Evolutionary conservation across 1,284 basidiomycete genomes (phyloP).

Genomic region (Papiliotrema flavescens): DNA sequence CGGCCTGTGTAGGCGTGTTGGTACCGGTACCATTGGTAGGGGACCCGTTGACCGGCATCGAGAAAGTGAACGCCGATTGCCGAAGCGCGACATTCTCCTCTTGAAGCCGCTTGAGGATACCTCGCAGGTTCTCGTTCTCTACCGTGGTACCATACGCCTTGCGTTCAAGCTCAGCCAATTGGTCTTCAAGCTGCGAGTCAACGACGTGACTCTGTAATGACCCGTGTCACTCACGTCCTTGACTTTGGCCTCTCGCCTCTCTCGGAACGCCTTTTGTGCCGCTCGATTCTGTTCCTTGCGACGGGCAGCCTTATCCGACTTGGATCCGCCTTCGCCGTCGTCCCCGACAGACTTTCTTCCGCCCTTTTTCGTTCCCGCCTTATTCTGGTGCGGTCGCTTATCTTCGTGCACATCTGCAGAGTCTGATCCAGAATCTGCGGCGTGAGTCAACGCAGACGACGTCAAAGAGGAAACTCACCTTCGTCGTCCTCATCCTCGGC

Average conservation of each 20-base stretch:
- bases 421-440: slow-evolving; percentile 33
- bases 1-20: not conserved
- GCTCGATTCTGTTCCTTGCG: slow-evolving; percentile 51
- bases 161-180: slow-evolving; percentile 45
- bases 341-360: slow-evolving; percentile 27
- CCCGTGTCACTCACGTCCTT: slow-evolving; percentile 38
- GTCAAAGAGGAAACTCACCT: slow-evolving; percentile 15
- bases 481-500: slow-evolving; percentile 35
- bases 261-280: slow-evolving; percentile 51
- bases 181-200: slow-evolving; percentile 44
- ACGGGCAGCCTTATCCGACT: slow-evolving; percentile 38
- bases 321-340: slow-evolving; percentile 14
- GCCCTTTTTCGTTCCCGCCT: slow-evolving; percentile 21
- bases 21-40: slow-evolving; percentile 5
- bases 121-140: slow-evolving; percentile 49
- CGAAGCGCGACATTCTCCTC: slow-evolving; percentile 49
- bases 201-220: not conserved
- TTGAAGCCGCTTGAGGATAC: slow-evolving; percentile 45
- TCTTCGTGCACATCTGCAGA: slow-evolving; percentile 36
- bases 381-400: slow-evolving; percentile 31
- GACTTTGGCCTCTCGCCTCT: slow-evolving; percentile 48
- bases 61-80: slow-evolving; percentile 47
- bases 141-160: slow-evolving; percentile 43
- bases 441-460: not conserved
- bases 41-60: slow-evolving; percentile 36